phyloP scores from a whole-genome alignment of 805 yeast species.

The Ogataea corticis region DNA sequence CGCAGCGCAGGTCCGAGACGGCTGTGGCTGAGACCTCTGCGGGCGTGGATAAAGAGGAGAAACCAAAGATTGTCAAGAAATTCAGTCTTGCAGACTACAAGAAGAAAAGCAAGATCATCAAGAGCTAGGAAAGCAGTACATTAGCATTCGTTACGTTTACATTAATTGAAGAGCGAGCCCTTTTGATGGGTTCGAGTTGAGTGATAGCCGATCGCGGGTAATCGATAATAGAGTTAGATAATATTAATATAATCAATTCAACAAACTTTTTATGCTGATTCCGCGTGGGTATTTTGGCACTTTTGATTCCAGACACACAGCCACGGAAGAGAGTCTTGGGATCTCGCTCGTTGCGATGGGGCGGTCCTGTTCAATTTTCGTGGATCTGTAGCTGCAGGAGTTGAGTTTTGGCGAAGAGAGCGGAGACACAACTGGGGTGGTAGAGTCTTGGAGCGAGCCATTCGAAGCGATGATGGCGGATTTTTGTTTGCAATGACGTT shows the following conservation, averaged over 20 bases:
- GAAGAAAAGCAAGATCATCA: slow-evolving; percentile 38
- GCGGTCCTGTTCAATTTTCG: background rate
- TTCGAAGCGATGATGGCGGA: background rate
- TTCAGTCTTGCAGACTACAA: slow-evolving; percentile 76
- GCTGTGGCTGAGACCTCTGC: slow-evolving; percentile 10
- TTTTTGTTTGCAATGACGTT: slow-evolving; percentile 5
- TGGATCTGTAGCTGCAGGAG: slow-evolving; percentile 6
- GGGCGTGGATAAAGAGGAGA: slow-evolving; percentile 19
- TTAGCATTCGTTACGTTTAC: slow-evolving; percentile 8
- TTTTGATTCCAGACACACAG: background rate
- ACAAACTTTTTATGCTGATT: slow-evolving; percentile 30
- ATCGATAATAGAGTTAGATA: background rate
- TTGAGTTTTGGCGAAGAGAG: slow-evolving; percentile 28
- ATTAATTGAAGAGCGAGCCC: background rate
- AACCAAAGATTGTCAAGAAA: slow-evolving; percentile 49
- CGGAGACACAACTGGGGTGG: slow-evolving; percentile 30
- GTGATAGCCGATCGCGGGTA: background rate
- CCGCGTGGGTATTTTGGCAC: slow-evolving; percentile 12
- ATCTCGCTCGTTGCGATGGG: slow-evolving; percentile 1
- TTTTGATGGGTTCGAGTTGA: no score
- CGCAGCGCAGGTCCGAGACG: slow-evolving; percentile 11
- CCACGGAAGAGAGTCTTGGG: slow-evolving; percentile 4
- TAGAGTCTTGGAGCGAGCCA: slow-evolving; percentile 9
- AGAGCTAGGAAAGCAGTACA: slow-evolving; percentile 5
- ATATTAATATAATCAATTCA: slow-evolving; percentile 17